A percentile compares a stretch with the other conserved stretches of the same genome.
Evolutionary conservation across 495 filamentous ascomycete genomes (phyloP).

Genomic region (Jackrogersella minutella): DNA sequence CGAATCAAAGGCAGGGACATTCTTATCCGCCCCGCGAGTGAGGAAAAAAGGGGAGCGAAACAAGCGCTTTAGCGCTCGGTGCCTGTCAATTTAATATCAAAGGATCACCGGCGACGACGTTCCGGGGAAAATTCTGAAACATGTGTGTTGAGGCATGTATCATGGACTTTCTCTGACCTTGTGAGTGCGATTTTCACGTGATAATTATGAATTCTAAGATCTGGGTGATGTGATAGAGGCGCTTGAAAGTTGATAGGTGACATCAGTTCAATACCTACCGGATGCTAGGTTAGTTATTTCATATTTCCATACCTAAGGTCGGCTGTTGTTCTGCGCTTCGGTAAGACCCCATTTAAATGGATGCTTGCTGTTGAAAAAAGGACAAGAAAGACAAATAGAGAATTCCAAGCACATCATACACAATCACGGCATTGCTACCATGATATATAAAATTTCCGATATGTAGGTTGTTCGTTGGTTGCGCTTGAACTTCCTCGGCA

Average conservation of each 20-base stretch:
- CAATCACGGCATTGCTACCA: no score
- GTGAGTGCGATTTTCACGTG: slow-evolving; percentile 13
- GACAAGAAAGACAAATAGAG: no score
- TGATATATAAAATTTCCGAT: not conserved
- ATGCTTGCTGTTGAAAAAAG: no score
- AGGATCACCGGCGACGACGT: slow-evolving; percentile 30
- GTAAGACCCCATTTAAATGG: no score
- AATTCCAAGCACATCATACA: no score
- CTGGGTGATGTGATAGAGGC: not conserved
- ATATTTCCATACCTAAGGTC: no score
- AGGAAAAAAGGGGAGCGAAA: slow-evolving; percentile 14
- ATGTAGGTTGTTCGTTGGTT: not conserved
- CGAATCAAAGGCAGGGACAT: no score
- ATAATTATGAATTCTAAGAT: not conserved
- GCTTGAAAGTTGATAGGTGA: no score
- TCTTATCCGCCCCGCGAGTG: no score
- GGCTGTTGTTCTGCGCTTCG: no score
- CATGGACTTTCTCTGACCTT: slow-evolving; percentile 1
- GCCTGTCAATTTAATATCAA: slow-evolving; percentile 34
- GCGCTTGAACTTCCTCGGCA: not conserved
- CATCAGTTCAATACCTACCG: no score
- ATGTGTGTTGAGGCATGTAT: slow-evolving; percentile 22
- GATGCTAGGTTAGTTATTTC: not conserved
- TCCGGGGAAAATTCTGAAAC: slow-evolving; percentile 37
- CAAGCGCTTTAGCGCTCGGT: slow-evolving; percentile 18